These are phyloP conservation scores for Cercophora scortea DNA, from an alignment of 495 filamentous ascomycete genomes.

Conservation along the genomic window DNA sequence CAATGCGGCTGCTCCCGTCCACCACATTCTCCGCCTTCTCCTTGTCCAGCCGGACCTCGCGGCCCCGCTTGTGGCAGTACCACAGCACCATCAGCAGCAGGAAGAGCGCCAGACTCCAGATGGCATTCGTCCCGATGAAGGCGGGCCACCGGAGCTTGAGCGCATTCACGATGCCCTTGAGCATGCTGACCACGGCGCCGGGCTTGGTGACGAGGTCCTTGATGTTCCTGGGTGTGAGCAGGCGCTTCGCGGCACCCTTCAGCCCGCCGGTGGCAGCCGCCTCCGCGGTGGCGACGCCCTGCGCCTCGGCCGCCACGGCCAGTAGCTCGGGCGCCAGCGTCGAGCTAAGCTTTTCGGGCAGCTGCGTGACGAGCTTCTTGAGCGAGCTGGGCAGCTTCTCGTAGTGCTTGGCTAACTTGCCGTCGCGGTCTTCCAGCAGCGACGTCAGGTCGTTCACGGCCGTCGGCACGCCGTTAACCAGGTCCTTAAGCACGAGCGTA, in stretches of 20 bases:
- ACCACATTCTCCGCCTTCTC: slow-evolving; percentile 33
- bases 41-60: slow-evolving; percentile 70
- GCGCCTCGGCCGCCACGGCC: slow-evolving; percentile 63
- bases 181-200: slow-evolving; percentile 69
- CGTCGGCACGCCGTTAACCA: slow-evolving; percentile 86
- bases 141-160: slow-evolving; percentile 78
- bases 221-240: slow-evolving; percentile 40
- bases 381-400: slow-evolving; percentile 68
- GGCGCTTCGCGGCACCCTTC: slow-evolving; percentile 26
- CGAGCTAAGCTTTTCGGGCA: slow-evolving; percentile 73
- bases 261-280: slow-evolving; percentile 18
- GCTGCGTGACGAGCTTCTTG: slow-evolving; percentile 78
- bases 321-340: slow-evolving; percentile 71
- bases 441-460: slow-evolving; percentile 82
- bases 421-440: slow-evolving; percentile 74
- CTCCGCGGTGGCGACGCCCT: slow-evolving; percentile 39
- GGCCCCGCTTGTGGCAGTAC: slow-evolving; percentile 94
- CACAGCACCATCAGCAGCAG: slow-evolving; percentile 84
- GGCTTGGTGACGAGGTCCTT: slow-evolving; percentile 81
- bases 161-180: slow-evolving; percentile 79
- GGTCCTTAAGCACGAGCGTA: slow-evolving; percentile 79
- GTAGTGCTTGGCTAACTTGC: slow-evolving; percentile 67
- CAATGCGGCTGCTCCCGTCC: slow-evolving; percentile 16
- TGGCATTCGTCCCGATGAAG: slow-evolving; percentile 73
- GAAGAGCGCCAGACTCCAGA: slow-evolving; percentile 79